Evolutionary conservation across 352 stramenopile genomes (phyloP).

Genomic region (Phytopythium kandeliae): DNA sequence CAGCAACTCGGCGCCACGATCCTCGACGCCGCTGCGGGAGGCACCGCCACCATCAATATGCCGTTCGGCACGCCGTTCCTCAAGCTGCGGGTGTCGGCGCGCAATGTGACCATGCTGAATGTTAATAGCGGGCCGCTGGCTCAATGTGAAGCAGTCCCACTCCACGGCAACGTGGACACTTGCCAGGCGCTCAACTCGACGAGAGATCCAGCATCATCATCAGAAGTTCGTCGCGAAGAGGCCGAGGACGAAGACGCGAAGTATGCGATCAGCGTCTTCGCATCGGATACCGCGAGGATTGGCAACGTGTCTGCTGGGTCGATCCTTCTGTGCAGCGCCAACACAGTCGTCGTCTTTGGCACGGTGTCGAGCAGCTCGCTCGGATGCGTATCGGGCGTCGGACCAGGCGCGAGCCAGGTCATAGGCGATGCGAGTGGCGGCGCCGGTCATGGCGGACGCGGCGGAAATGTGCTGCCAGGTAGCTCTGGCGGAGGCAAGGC

Average conservation of each 20-base stretch:
- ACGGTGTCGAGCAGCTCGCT: slow-evolving; percentile 31
- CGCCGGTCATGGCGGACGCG: slow-evolving; percentile 58
- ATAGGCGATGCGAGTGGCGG: slow-evolving; percentile 48
- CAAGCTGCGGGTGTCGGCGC: slow-evolving; percentile 30
- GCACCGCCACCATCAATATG: slow-evolving; percentile 32
- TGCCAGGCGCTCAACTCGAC: slow-evolving; percentile 24
- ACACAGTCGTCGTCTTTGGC: slow-evolving; percentile 30
- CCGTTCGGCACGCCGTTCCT: slow-evolving; percentile 56
- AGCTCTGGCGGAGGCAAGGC: slow-evolving; percentile 33
- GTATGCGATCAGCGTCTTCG: slow-evolving; percentile 46
- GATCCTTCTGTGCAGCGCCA: slow-evolving; percentile 48
- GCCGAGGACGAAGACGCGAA: slow-evolving; percentile 7
- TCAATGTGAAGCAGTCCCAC: slow-evolving; percentile 32
- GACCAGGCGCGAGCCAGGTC: slow-evolving; percentile 49
- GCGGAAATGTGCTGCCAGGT: slow-evolving; percentile 52
- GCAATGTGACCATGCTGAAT: slow-evolving; percentile 38
- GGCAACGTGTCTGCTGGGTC: slow-evolving; percentile 50
- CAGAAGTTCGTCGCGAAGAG: neutral
- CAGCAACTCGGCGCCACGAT: slow-evolving; percentile 42
- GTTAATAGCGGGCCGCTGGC: slow-evolving; percentile 41
- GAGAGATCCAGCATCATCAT: neutral
- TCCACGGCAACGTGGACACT: slow-evolving; percentile 29
- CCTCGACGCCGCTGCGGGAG: slow-evolving; percentile 25
- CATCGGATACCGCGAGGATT: slow-evolving; percentile 25
- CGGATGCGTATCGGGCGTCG: slow-evolving; percentile 42